Evolutionary conservation across 177 flowering plant genomes (phyloP).

Genomic region (Tripterygium wilfordii): DNA sequence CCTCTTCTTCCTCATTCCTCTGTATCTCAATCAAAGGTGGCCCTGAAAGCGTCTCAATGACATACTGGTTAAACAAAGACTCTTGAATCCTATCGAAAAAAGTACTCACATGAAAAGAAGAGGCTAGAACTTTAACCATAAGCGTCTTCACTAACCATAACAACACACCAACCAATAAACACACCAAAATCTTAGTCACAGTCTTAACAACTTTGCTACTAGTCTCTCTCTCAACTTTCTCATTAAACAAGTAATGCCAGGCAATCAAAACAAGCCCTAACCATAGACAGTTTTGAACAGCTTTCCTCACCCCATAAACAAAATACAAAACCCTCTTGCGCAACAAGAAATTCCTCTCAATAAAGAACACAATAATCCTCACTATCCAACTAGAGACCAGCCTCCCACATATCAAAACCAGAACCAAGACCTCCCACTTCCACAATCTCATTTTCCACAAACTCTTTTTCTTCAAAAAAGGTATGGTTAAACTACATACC

Average conservation of each 20-base stretch:
- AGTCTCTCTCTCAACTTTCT: constrained; percentile 34
- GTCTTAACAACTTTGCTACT: constrained; percentile 17
- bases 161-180: constrained; percentile 43
- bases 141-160: constrained; percentile 59
- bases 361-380: constrained; percentile 43
- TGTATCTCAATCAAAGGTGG: constrained; percentile 44
- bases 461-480: constrained; percentile 12
- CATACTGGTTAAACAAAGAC: constrained; percentile 54
- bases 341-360: constrained; percentile 59
- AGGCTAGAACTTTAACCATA: constrained; percentile 55
- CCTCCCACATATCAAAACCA: constrained; percentile 62
- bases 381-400: constrained; percentile 68
- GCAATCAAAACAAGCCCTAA: constrained; percentile 57
- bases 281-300: constrained; percentile 72
- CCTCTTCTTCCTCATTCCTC: constrained; percentile 37
- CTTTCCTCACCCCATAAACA: constrained; percentile 55
- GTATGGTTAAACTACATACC: constrained; percentile 31
- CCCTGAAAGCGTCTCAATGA: constrained; percentile 57
- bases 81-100: constrained; percentile 72
- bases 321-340: constrained; percentile 64
- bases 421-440: constrained; percentile 60
- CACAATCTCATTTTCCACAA: constrained; percentile 45
- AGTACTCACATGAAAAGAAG: constrained; percentile 56
- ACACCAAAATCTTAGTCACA: constrained; percentile 45
- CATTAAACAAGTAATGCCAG: constrained; percentile 50